These are phyloP conservation scores for Cicer chorassanicum DNA, from an alignment of 306 rosid genomes.

Conservation along the genomic window DNA sequence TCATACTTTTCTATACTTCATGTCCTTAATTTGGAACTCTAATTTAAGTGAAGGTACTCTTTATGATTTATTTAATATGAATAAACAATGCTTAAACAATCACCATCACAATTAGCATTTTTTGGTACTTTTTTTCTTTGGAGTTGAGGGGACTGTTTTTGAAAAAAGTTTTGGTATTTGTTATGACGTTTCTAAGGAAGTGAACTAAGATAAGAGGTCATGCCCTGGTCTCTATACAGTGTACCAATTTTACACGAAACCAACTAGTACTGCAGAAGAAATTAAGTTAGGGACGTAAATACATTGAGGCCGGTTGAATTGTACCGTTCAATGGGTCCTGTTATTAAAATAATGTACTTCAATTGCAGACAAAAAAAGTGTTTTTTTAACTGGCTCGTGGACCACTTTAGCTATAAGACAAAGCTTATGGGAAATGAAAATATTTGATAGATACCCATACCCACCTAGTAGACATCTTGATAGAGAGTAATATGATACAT, in stretches of 20 bases:
- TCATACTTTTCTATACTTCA: neutral
- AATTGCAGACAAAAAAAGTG: too few species aligned
- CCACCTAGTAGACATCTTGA: too few species aligned
- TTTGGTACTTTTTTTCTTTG: neutral
- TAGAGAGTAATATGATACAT: too few species aligned
- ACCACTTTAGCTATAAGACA: too few species aligned
- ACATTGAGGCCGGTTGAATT: neutral
- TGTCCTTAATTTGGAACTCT: neutral
- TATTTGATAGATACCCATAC: too few species aligned
- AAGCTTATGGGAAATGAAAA: too few species aligned
- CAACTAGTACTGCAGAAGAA: neutral
- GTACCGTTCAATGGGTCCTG: neutral
- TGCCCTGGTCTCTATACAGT: neutral
- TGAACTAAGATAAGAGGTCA: slow-evolving; percentile 3
- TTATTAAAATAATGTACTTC: too few species aligned
- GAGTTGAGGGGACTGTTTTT: neutral
- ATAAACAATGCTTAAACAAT: neutral
- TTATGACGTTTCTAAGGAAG: neutral
- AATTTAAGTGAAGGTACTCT: neutral
- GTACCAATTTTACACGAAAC: neutral
- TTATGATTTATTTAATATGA: neutral
- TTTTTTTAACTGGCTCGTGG: too few species aligned
- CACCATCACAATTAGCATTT: slow-evolving; percentile 8
- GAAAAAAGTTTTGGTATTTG: slow-evolving; percentile 1
- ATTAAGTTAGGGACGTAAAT: neutral